Percentiles rank a stretch among this genome's conserved stretches.
These are phyloP conservation scores for Ceratopteris richardii DNA, from an alignment of 75 land plant genomes.

Conservation along the genomic window DNA sequence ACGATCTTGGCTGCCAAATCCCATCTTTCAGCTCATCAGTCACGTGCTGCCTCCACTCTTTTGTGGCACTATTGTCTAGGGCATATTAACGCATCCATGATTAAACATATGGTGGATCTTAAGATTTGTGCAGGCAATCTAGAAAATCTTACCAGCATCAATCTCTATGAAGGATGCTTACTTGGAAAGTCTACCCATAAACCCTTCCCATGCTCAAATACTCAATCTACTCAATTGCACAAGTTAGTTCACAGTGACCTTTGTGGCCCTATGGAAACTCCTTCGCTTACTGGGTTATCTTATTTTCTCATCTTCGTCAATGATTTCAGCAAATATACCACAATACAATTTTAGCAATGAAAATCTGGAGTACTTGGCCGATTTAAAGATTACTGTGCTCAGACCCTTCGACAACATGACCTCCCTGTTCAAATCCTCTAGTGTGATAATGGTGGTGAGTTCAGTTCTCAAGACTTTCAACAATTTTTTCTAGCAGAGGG, in stretches of 20 bases:
- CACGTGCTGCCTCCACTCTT: no score
- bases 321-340: background rate
- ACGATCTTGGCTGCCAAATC: no score
- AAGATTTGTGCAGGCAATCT: no score
- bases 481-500: constrained; percentile 7
- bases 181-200: no score
- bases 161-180: no score
- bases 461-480: constrained; percentile 3
- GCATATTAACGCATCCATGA: no score
- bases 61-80: no score
- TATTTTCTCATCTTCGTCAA: background rate
- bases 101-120: no score
- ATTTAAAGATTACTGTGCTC: background rate
- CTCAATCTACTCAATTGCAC: background rate
- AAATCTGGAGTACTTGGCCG: background rate
- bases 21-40: no score
- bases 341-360: background rate
- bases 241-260: constrained; percentile 14
- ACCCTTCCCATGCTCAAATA: background rate
- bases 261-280: constrained; percentile 14
- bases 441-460: constrained; percentile 18
- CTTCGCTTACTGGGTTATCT: background rate
- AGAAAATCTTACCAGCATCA: no score
- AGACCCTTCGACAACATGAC: background rate
- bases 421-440: background rate